Evolutionary conservation across 306 rosid genomes (phyloP).

Genomic region (Carpinus viminea): DNA sequence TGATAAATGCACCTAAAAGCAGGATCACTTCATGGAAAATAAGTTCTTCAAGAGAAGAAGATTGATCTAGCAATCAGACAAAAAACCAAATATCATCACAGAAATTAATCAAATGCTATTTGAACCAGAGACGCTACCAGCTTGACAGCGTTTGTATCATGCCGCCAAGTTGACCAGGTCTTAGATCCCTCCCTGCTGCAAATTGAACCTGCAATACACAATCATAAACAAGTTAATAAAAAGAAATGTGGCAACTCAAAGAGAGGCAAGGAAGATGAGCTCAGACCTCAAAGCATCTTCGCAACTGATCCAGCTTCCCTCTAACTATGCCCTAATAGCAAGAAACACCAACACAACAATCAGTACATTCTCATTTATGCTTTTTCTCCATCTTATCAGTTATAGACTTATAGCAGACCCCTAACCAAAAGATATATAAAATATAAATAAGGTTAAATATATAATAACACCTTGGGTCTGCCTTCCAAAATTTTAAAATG

Average conservation of each 20-base stretch:
- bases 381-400: constrained; percentile 20
- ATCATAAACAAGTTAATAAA: constrained; percentile 22
- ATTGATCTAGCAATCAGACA: constrained; percentile 13
- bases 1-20: background rate
- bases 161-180: constrained; percentile 89
- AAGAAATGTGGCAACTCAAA: constrained; percentile 6
- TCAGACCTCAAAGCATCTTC: constrained; percentile 90
- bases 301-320: constrained; percentile 93
- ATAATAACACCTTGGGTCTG: no score
- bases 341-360: constrained; percentile 17
- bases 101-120: constrained; percentile 1
- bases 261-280: constrained; percentile 13
- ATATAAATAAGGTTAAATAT: background rate
- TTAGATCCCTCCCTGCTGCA: constrained; percentile 96
- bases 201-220: constrained; percentile 78
- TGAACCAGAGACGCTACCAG: constrained; percentile 58
- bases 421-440: background rate
- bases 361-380: constrained; percentile 15
- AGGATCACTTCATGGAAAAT: constrained; percentile 5
- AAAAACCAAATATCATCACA: background rate
- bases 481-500: no score
- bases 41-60: constrained; percentile 1
- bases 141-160: constrained; percentile 88
- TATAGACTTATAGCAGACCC: background rate
- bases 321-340: constrained; percentile 77